A percentile compares a stretch with the other conserved stretches of the same genome.
Evolutionary conservation across 768 basidiomycete species (phyloP).

Genomic region (Panus rudis): DNA sequence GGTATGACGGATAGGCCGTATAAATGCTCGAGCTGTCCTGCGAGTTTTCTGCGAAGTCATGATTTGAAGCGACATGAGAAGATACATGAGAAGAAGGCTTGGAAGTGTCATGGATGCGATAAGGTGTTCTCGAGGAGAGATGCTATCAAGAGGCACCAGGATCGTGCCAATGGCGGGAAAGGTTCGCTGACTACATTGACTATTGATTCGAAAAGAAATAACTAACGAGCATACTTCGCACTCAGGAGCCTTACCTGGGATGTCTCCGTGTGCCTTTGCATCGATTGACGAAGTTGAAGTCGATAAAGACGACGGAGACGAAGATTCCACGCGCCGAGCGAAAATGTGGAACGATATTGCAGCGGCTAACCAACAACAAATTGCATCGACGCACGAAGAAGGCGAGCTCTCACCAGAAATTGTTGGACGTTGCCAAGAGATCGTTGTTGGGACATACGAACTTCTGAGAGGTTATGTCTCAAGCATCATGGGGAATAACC

Average conservation of each 20-base stretch:
- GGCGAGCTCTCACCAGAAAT: slow-evolving; percentile 10
- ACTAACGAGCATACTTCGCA: slow-evolving; percentile 19
- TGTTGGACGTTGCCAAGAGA: slow-evolving; percentile 7
- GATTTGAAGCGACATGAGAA: slow-evolving; percentile 74
- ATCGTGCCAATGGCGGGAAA: slow-evolving; percentile 46
- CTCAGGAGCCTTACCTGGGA: slow-evolving; percentile 13
- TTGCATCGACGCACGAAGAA: slow-evolving; percentile 16
- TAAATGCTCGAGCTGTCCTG: slow-evolving; percentile 58
- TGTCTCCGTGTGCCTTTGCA: slow-evolving; percentile 43
- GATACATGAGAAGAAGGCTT: slow-evolving; percentile 66
- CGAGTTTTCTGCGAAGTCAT: slow-evolving; percentile 72
- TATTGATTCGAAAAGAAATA: neutral
- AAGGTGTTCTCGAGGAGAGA: slow-evolving; percentile 74
- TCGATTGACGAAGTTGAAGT: slow-evolving; percentile 53
- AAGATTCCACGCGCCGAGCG: slow-evolving; percentile 43
- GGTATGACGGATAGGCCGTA: slow-evolving; percentile 52
- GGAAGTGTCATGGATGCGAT: slow-evolving; percentile 66
- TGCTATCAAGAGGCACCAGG: slow-evolving; percentile 74
- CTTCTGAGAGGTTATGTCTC: slow-evolving; percentile 12
- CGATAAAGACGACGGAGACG: slow-evolving; percentile 36
- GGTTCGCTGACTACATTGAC: too few species aligned
- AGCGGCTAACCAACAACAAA: slow-evolving; percentile 31
- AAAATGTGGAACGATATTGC: slow-evolving; percentile 62
- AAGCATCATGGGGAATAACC: slow-evolving; percentile 1
- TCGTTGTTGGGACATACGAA: slow-evolving; percentile 6